These are phyloP conservation scores for Forsythia viridissima DNA, from an alignment of 257 asterid species.

Conservation along the genomic window DNA sequence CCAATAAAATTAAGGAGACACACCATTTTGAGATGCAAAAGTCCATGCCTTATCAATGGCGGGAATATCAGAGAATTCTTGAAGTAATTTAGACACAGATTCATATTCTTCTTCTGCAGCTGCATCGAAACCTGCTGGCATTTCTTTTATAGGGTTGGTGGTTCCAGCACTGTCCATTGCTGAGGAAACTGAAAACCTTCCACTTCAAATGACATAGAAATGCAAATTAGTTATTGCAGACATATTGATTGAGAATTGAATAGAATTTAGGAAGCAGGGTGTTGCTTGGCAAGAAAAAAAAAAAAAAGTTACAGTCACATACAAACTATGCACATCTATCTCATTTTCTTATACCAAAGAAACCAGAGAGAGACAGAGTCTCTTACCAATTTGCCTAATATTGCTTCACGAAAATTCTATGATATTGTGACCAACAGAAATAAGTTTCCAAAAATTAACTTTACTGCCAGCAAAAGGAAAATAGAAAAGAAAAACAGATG, in stretches of 20 bases:
- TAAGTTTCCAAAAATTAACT: not conserved
- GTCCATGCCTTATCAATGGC: slow-evolving; percentile 94
- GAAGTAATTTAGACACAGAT: slow-evolving; percentile 59
- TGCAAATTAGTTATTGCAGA: slow-evolving; percentile 6
- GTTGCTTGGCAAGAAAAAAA: slow-evolving; percentile 10
- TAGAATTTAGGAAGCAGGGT: slow-evolving; percentile 5
- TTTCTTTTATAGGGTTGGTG: slow-evolving; percentile 35
- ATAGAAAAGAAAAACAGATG: not conserved
- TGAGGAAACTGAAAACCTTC: slow-evolving; percentile 36
- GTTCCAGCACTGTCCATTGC: slow-evolving; percentile 51
- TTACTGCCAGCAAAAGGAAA: not conserved
- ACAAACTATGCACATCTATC: not conserved
- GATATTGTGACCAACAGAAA: not conserved
- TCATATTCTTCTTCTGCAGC: slow-evolving; percentile 57
- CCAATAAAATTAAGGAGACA: slow-evolving; percentile 19
- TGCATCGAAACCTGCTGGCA: slow-evolving; percentile 41
- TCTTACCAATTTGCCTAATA: not conserved
- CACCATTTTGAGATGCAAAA: slow-evolving; percentile 60
- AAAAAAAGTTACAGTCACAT: not conserved
- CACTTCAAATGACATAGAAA: slow-evolving; percentile 11
- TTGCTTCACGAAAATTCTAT: not conserved
- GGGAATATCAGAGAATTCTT: slow-evolving; percentile 64
- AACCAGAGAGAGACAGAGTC: not conserved
- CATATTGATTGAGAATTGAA: not conserved
- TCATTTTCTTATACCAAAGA: not conserved